These are phyloP conservation scores for Epichloe typhina DNA, from an alignment of 2,329 filamentous ascomycete species.

Conservation along the genomic window DNA sequence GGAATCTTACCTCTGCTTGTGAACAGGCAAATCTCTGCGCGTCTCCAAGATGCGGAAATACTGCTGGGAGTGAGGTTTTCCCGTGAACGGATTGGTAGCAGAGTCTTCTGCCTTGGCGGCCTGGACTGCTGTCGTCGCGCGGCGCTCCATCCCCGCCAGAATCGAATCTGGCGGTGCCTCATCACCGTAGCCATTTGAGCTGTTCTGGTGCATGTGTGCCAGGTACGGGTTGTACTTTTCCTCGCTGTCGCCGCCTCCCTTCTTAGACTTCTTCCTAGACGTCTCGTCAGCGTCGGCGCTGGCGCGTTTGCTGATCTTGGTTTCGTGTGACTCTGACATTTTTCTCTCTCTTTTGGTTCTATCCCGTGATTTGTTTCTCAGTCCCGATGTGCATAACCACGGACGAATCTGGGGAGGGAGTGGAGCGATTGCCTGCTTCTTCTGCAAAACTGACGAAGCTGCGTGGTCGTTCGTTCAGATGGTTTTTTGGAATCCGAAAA, in stretches of 20 bases:
- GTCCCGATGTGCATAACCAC: background rate
- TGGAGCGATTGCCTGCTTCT: background rate
- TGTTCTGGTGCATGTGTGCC: constrained; percentile 65
- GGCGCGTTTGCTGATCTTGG: constrained; percentile 27
- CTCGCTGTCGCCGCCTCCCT: constrained; percentile 19
- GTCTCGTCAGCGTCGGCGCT: constrained; percentile 30
- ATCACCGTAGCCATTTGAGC: constrained; percentile 25
- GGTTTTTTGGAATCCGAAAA: constrained; percentile 8
- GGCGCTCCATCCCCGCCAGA: constrained; percentile 58
- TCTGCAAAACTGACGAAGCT: background rate
- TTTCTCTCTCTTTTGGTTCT: background rate
- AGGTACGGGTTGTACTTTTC: constrained; percentile 68
- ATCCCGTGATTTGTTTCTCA: background rate
- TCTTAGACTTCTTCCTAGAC: constrained; percentile 31
- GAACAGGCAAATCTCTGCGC: constrained; percentile 76
- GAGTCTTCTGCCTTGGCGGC: constrained; percentile 66
- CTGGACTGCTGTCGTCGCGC: constrained; percentile 66
- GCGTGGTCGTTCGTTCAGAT: background rate
- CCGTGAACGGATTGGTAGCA: constrained; percentile 76
- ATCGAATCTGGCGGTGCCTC: constrained; percentile 24
- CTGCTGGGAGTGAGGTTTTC: constrained; percentile 58
- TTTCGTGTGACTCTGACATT: constrained; percentile 26
- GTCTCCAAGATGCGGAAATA: constrained; percentile 86
- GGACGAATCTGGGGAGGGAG: constrained; percentile 3
- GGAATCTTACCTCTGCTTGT: constrained; percentile 61